Evolutionary conservation across 768 basidiomycete genomes (phyloP).

Genomic region (Hygrophorus russula): DNA sequence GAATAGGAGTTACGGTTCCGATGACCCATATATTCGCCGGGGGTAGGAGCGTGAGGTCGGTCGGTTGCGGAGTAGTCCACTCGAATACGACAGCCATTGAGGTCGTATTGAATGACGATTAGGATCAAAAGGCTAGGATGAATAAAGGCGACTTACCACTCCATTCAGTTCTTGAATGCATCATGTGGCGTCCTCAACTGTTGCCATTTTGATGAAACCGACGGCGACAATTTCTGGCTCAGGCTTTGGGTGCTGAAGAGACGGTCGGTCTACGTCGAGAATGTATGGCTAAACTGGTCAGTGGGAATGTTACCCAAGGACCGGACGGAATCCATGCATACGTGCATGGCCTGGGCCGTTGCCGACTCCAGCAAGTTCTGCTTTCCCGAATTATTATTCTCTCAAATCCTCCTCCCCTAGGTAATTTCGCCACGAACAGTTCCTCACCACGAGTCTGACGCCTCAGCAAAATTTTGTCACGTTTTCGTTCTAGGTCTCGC

Average conservation of each 20-base stretch:
- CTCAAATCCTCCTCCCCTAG: slow-evolving; percentile 26
- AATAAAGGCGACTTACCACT: slow-evolving; percentile 43
- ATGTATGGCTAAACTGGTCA: slow-evolving; percentile 79
- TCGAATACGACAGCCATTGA: slow-evolving; percentile 92
- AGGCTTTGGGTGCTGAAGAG: slow-evolving; percentile 82
- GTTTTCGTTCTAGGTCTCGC: no score
- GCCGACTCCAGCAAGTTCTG: slow-evolving; percentile 53
- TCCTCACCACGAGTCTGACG: slow-evolving; percentile 16
- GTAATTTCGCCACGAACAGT: slow-evolving; percentile 16
- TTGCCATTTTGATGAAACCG: slow-evolving; percentile 92
- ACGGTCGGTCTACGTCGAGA: slow-evolving; percentile 70
- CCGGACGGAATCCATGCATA: slow-evolving; percentile 92
- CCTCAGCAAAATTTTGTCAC: slow-evolving; percentile 71
- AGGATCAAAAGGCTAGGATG: slow-evolving; percentile 3
- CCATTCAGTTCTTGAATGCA: slow-evolving; percentile 92
- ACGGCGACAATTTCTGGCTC: slow-evolving; percentile 84
- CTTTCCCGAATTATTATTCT: slow-evolving; percentile 48
- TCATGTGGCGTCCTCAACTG: slow-evolving; percentile 72
- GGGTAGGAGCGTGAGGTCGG: slow-evolving; percentile 90
- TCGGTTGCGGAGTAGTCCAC: slow-evolving; percentile 96
- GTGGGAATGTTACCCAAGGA: slow-evolving; percentile 85
- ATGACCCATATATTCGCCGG: slow-evolving; percentile 96
- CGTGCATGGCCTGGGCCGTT: slow-evolving; percentile 46
- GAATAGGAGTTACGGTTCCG: slow-evolving; percentile 33
- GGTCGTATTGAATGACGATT: slow-evolving; percentile 39